A percentile compares a stretch with the other conserved stretches of the same genome.
Evolutionary conservation across 1,284 basidiomycete species (phyloP).

Genomic region (Malassezia arunalokei): DNA sequence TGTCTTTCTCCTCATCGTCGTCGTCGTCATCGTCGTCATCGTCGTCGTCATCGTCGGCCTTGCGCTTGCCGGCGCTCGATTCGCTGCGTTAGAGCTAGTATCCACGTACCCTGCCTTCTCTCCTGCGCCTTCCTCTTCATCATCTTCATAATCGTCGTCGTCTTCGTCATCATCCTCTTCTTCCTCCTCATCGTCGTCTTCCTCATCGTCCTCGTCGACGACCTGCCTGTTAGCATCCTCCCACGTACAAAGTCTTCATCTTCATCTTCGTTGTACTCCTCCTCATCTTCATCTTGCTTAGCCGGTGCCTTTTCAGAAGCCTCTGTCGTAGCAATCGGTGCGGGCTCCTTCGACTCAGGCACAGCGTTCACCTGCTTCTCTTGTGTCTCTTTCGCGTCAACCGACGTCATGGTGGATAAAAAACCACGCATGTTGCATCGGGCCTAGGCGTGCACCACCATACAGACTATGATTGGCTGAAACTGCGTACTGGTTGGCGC

Average conservation of each 20-base stretch:
- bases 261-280: constrained; percentile 19
- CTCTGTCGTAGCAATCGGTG: too few species aligned
- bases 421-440: too few species aligned
- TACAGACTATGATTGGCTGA: too few species aligned
- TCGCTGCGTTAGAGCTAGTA: not conserved
- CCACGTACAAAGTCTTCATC: constrained; percentile 16
- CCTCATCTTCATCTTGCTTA: constrained; percentile 7
- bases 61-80: constrained; percentile 12
- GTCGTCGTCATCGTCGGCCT: constrained; percentile 12
- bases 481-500: too few species aligned
- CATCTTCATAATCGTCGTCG: constrained; percentile 11
- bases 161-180: constrained; percentile 13
- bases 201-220: constrained; percentile 4
- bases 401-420: too few species aligned
- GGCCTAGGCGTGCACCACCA: too few species aligned
- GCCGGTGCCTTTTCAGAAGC: too few species aligned
- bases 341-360: too few species aligned
- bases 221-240: not conserved
- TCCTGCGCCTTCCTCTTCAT: constrained; percentile 5
- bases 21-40: constrained; percentile 4
- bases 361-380: too few species aligned
- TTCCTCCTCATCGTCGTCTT: constrained; percentile 3
- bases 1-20: constrained; percentile 7
- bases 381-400: too few species aligned
- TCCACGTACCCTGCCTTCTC: not conserved